Conservation (phyloP, 106 monocot species). For the Phalaenopsis aphrodite region DNA sequence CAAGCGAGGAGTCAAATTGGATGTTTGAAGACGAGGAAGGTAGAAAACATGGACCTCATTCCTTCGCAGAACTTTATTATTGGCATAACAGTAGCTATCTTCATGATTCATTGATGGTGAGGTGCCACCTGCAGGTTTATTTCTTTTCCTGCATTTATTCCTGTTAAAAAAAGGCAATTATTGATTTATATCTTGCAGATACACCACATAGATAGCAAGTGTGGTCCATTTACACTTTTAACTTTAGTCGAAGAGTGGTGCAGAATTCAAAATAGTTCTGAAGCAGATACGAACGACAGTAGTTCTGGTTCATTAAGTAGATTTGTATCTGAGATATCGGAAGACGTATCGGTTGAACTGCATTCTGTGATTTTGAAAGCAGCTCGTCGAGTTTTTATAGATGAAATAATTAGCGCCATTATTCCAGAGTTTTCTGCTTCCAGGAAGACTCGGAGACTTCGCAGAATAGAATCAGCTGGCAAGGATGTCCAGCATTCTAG, state of each 20-base stretch:
- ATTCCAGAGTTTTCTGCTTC: conserved; percentile 60
- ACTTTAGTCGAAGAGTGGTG: conserved; percentile 68
- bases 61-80: conserved; percentile 70
- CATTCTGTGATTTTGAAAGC: conserved; percentile 79
- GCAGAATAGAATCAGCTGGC: conserved; percentile 12
- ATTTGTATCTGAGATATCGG: conserved; percentile 45
- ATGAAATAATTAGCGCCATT: conserved; percentile 67
- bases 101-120: conserved; percentile 66
- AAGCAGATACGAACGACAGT: conserved; percentile 10
- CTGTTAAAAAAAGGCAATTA: not conserved
- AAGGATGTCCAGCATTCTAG: conserved; percentile 22
- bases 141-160: not conserved
- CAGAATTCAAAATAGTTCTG: conserved; percentile 18
- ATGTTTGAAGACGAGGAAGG: conserved; percentile 82
- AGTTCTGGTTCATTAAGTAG: conserved; percentile 19
- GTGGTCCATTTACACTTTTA: conserved; percentile 66
- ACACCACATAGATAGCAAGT: conserved; percentile 56
- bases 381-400: conserved; percentile 55
- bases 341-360: conserved; percentile 57
- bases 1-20: conserved; percentile 66
- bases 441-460: conserved; percentile 38
- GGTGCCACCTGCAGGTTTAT: not conserved
- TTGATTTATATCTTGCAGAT: conserved; percentile 33
- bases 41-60: conserved; percentile 72
- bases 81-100: conserved; percentile 80